Percentiles rank a stretch among this genome's conserved stretches.
Conservation (phyloP, 2,329 filamentous ascomycete genomes). For the Diaporthe aspalathi region DNA sequence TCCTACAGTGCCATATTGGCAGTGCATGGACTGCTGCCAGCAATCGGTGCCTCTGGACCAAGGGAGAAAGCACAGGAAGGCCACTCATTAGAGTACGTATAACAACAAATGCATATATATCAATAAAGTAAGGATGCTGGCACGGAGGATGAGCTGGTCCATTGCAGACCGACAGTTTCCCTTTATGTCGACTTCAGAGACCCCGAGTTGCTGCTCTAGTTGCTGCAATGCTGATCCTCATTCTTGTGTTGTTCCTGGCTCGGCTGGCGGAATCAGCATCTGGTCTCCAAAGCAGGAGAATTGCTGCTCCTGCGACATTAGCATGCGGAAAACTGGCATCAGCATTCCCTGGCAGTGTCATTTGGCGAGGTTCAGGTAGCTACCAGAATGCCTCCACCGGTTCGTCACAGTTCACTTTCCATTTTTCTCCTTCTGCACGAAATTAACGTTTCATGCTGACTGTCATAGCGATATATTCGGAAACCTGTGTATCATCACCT, state of each 20-base stretch:
- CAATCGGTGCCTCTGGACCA: too few relatives aligned
- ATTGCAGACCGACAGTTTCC: not conserved
- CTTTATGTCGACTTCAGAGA: not conserved
- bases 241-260: not conserved
- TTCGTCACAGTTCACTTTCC: not conserved
- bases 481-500: slow-evolving; percentile 13
- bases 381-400: not conserved
- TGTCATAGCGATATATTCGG: slow-evolving; percentile 1
- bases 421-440: not conserved
- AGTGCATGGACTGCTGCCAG: not conserved
- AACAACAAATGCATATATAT: too few relatives aligned
- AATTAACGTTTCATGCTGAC: not conserved
- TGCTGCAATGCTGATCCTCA: not conserved
- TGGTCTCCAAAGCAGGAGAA: not conserved
- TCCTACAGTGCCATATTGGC: not conserved
- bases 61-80: not conserved
- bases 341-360: not conserved
- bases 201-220: too few relatives aligned
- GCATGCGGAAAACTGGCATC: not conserved
- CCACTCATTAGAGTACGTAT: not conserved
- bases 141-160: too few relatives aligned
- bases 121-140: too few relatives aligned
- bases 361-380: not conserved
- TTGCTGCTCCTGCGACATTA: not conserved
- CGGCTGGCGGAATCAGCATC: not conserved